Conservation (phyloP, 768 basidiomycete genomes). For the Boletus subcaerulescens region DNA sequence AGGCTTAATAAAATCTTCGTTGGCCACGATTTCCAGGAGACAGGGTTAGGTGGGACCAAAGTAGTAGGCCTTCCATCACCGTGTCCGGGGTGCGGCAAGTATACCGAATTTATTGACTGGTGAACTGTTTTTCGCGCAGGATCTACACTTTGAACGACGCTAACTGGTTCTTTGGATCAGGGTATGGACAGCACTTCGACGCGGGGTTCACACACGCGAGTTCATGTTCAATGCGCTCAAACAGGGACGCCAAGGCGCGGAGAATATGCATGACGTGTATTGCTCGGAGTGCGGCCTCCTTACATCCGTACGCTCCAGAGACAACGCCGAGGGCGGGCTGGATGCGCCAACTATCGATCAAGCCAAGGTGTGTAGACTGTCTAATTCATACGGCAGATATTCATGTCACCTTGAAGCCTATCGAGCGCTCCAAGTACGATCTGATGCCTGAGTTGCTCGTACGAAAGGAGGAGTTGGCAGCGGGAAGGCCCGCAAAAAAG, state of each 20-base stretch:
- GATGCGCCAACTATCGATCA: slow-evolving; percentile 10
- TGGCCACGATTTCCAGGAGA: slow-evolving; percentile 12
- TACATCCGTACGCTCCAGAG: slow-evolving; percentile 10
- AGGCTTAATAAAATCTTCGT: slow-evolving; percentile 12
- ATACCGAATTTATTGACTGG: slow-evolving; percentile 17
- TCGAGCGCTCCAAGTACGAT: slow-evolving; percentile 15
- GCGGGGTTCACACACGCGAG: slow-evolving; percentile 17
- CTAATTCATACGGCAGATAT: too few species aligned
- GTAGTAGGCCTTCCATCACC: slow-evolving; percentile 7
- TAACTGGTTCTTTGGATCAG: neutral
- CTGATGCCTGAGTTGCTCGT: slow-evolving; percentile 6
- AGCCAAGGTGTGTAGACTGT: slow-evolving; percentile 3
- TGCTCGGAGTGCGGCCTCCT: slow-evolving; percentile 18
- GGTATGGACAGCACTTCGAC: slow-evolving; percentile 17
- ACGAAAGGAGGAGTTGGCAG: neutral
- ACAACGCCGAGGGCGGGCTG: slow-evolving; percentile 12
- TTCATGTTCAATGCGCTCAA: slow-evolving; percentile 18
- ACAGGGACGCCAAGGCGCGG: slow-evolving; percentile 11
- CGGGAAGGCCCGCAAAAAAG: neutral
- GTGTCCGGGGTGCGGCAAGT: slow-evolving; percentile 14
- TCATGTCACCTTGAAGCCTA: neutral
- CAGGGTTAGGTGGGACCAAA: slow-evolving; percentile 12
- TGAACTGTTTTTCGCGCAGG: neutral
- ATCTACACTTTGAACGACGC: neutral
- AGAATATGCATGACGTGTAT: slow-evolving; percentile 19